A percentile compares a stretch with the other conserved stretches of the same genome.
Conservation (phyloP, 495 filamentous ascomycete genomes). For the Mytilinidion resinicola region DNA sequence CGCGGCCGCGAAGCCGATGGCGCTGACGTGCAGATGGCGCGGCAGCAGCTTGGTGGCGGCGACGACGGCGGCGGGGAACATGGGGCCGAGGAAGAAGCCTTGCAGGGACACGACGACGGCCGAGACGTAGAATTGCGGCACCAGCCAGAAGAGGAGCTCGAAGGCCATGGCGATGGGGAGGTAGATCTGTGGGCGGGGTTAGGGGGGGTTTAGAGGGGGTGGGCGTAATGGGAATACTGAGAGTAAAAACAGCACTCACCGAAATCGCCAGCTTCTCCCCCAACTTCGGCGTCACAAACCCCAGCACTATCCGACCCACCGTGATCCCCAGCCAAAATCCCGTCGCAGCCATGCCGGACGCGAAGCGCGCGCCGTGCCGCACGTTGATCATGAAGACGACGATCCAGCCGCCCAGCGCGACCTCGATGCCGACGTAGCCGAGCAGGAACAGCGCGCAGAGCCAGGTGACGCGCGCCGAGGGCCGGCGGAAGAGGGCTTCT, state of each 20-base stretch:
- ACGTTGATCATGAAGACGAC: constrained; percentile 59
- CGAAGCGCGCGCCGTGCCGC: constrained; percentile 48
- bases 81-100: constrained; percentile 61
- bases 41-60: constrained; percentile 78
- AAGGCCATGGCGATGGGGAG: constrained; percentile 38
- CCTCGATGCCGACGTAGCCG: constrained; percentile 78
- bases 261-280: constrained; percentile 55
- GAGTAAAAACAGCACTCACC: constrained; percentile 32
- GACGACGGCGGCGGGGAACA: constrained; percentile 71
- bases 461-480: constrained; percentile 59
- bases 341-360: constrained; percentile 56
- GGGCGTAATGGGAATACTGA: not conserved
- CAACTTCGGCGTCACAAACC: constrained; percentile 56
- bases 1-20: constrained; percentile 77
- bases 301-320: constrained; percentile 52
- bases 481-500: constrained; percentile 48
- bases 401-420: constrained; percentile 70
- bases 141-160: constrained; percentile 50
- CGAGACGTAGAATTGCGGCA: constrained; percentile 66
- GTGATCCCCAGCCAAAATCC: constrained; percentile 65
- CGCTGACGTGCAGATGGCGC: constrained; percentile 66
- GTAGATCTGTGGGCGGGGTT: constrained; percentile 32
- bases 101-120: constrained; percentile 61
- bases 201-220: not conserved
- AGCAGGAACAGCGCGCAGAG: constrained; percentile 69